Evolutionary conservation across 1,284 basidiomycete genomes (phyloP).

Genomic region (Moniliella sp.): DNA sequence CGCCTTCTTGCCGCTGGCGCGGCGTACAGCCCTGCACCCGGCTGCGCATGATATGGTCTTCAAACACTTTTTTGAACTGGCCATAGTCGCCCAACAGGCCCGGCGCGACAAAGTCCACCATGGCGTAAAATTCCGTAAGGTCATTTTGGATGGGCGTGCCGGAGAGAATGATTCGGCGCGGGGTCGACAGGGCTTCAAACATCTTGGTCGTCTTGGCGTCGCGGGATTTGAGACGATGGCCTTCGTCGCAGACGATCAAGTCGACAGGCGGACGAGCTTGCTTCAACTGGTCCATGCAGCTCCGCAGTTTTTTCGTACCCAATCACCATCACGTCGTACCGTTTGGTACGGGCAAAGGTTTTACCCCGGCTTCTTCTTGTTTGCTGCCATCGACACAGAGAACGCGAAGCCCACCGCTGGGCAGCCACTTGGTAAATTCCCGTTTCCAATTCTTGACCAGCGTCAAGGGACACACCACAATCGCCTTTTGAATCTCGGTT

Average conservation of each 20-base stretch:
- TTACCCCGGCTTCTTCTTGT: constrained; percentile 14
- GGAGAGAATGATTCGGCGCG: constrained; percentile 57
- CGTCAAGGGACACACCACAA: constrained; percentile 82
- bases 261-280: constrained; percentile 52
- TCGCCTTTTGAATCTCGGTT: constrained; percentile 17
- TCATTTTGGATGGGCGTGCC: constrained; percentile 94
- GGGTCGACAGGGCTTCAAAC: constrained; percentile 58
- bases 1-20: constrained; percentile 34
- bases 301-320: constrained; percentile 58
- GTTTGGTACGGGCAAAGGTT: constrained; percentile 35
- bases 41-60: constrained; percentile 68
- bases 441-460: constrained; percentile 85
- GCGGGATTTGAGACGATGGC: constrained; percentile 78
- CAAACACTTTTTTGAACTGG: constrained; percentile 45
- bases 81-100: constrained; percentile 45
- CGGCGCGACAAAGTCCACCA: constrained; percentile 87
- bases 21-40: constrained; percentile 52
- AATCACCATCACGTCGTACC: constrained; percentile 65
- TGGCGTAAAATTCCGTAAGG: constrained; percentile 77
- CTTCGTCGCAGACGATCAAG: constrained; percentile 86
- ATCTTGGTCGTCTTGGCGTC: constrained; percentile 73
- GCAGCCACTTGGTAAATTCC: constrained; percentile 69
- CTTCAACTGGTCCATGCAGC: constrained; percentile 15
- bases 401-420: constrained; percentile 56
- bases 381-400: constrained; percentile 57